Percentiles rank a stretch among this genome's conserved stretches.
These are phyloP conservation scores for Zygosaccharomyces sapae DNA, from an alignment of 1,139 yeast species.

Conservation along the genomic window DNA sequence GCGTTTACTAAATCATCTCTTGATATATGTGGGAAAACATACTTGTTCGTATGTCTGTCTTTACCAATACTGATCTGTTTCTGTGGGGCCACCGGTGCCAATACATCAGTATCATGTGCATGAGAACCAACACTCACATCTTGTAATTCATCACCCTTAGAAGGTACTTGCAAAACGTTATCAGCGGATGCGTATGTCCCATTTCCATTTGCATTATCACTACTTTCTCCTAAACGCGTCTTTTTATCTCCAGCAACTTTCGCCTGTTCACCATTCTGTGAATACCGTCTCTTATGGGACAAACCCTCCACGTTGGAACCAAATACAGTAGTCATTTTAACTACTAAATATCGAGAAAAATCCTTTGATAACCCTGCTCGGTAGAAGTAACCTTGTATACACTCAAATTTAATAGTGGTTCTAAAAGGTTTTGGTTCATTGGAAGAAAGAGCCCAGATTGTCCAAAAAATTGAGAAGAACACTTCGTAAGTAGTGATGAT, in stretches of 20 bases:
- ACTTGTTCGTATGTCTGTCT: conserved; percentile 32
- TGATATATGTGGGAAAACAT: conserved; percentile 36
- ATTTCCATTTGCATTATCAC: background rate
- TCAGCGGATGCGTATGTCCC: background rate
- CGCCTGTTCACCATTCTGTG: conserved; percentile 1
- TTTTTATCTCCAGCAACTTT: conserved; percentile 3
- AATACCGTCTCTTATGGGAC: conserved; percentile 3
- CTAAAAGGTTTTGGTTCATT: background rate
- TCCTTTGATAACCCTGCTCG: background rate
- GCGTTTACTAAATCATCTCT: conserved; percentile 47
- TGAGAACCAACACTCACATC: conserved; percentile 3
- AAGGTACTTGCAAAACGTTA: conserved; percentile 8
- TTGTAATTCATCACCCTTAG: conserved; percentile 2
- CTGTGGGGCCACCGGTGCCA: conserved; percentile 19
- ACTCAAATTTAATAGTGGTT: background rate
- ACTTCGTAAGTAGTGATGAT: conserved; percentile 1
- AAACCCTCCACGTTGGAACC: conserved; percentile 2
- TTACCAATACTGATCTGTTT: conserved; percentile 27
- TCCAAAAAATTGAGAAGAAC: background rate
- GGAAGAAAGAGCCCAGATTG: background rate
- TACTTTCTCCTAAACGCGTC: conserved; percentile 8
- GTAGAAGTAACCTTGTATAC: too few relatives aligned
- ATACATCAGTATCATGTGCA: conserved; percentile 9
- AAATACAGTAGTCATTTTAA: conserved; percentile 2
- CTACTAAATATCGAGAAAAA: background rate